A percentile compares a stretch with the other conserved stretches of the same genome.
These are phyloP conservation scores for Xylariaceae sp. DNA, from an alignment of 2,329 filamentous ascomycete species.

Conservation along the genomic window DNA sequence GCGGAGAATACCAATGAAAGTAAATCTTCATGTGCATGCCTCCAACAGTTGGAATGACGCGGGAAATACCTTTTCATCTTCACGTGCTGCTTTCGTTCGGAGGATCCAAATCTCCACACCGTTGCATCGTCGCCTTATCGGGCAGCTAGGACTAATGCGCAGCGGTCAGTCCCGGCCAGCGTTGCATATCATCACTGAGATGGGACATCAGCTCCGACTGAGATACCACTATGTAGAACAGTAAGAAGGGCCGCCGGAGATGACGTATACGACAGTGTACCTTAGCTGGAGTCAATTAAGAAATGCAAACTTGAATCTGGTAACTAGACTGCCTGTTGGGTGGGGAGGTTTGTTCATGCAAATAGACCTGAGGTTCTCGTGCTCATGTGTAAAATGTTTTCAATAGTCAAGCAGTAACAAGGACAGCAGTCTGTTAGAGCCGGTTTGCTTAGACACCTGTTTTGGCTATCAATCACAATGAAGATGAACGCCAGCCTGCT, in stretches of 20 bases:
- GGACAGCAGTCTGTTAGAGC: neutral
- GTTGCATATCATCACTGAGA: constrained; percentile 6
- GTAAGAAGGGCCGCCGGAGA: constrained; percentile 3
- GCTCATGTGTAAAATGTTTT: neutral
- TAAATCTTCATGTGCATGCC: neutral
- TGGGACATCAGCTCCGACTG: constrained; percentile 1
- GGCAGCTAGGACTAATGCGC: constrained; percentile 16
- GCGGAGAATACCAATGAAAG: neutral
- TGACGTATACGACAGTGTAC: constrained; percentile 2
- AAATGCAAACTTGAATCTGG: constrained; percentile 12
- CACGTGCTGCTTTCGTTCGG: neutral
- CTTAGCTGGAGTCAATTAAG: constrained; percentile 9
- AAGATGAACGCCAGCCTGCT: constrained; percentile 2
- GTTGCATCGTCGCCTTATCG: constrained; percentile 7
- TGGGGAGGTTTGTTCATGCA: constrained; percentile 3
- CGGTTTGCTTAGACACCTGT: neutral
- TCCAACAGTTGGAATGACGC: neutral
- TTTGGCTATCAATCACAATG: constrained; percentile 4
- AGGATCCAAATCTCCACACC: neutral
- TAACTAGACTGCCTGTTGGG: neutral
- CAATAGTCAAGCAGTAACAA: neutral
- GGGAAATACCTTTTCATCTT: neutral
- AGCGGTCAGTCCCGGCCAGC: constrained; percentile 3
- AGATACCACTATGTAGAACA: neutral
- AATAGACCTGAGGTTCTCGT: constrained; percentile 1